These are phyloP conservation scores for Xanthoceras sorbifolium DNA, from an alignment of 345 rosid genomes.

Conservation along the genomic window DNA sequence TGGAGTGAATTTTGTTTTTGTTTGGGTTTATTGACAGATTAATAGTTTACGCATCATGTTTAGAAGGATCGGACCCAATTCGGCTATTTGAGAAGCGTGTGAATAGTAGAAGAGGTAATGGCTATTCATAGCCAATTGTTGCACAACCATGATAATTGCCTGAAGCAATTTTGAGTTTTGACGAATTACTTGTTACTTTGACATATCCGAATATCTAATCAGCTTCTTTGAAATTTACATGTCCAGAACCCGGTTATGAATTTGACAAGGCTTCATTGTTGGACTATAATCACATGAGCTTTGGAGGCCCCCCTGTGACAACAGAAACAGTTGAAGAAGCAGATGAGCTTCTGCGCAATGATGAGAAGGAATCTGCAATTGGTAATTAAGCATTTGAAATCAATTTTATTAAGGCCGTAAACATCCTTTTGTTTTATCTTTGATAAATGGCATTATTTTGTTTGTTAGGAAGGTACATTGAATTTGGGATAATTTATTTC, in stretches of 20 bases:
- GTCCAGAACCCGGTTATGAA: constrained; percentile 82
- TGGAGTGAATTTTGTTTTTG: neutral
- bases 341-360: constrained; percentile 55
- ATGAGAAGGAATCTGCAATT: constrained; percentile 70
- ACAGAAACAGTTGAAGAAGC: constrained; percentile 80
- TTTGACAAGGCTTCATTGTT: constrained; percentile 67
- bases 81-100: constrained; percentile 88
- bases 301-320: constrained; percentile 91
- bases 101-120: constrained; percentile 79
- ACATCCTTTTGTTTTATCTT: neutral
- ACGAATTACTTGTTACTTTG: neutral
- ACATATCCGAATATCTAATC: neutral
- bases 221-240: constrained; percentile 17
- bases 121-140: neutral
- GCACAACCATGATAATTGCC: neutral
- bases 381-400: constrained; percentile 43
- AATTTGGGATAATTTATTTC: neutral
- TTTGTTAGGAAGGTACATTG: neutral
- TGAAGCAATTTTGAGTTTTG: neutral
- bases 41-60: constrained; percentile 80
- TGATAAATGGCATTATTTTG: neutral
- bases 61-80: constrained; percentile 94
- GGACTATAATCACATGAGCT: constrained; percentile 92
- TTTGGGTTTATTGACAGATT: constrained; percentile 47
- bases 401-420: neutral